Conservation (phyloP, 164 flowering plant genomes). For the Saururus chinensis region DNA sequence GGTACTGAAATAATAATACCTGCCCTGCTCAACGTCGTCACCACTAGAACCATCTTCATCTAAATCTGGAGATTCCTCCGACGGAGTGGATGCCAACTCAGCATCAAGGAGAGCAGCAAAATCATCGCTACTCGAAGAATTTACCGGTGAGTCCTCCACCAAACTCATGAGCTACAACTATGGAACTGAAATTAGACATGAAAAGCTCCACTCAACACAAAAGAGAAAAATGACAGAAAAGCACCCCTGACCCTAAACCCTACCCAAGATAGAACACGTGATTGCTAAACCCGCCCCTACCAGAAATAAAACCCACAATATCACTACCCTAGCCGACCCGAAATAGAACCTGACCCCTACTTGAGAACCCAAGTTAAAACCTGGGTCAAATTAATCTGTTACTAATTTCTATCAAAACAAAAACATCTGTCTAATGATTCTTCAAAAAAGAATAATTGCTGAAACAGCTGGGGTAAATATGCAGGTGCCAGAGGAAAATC, state of each 20-base stretch:
- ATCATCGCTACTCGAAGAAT: conserved; percentile 65
- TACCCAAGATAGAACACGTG: too few relatives aligned
- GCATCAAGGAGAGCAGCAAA: conserved; percentile 49
- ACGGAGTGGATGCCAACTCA: conserved; percentile 29
- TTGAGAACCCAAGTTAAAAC: too few relatives aligned
- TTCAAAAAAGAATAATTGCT: conserved; percentile 15
- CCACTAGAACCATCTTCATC: conserved; percentile 10
- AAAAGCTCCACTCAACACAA: too few relatives aligned
- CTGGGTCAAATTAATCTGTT: too few relatives aligned
- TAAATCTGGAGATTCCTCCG: conserved; percentile 16
- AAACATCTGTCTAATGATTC: conserved; percentile 31
- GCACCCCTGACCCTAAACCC: too few relatives aligned
- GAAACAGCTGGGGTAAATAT: conserved; percentile 13
- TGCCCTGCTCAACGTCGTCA: conserved; percentile 3
- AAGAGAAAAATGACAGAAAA: too few relatives aligned
- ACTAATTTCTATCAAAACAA: conserved; percentile 25
- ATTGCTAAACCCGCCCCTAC: too few relatives aligned
- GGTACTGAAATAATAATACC: neutral
- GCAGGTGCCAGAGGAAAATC: conserved; percentile 21
- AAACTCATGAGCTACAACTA: conserved; percentile 20
- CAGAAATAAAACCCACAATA: too few relatives aligned
- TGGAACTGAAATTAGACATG: neutral
- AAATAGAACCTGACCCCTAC: too few relatives aligned
- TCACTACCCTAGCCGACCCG: too few relatives aligned
- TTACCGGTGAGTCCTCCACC: conserved; percentile 41